Evolutionary conservation across 805 yeast genomes (phyloP), one percentile per base, ranked within the genome.

Genomic region (Candida tibetensis): DNA sequence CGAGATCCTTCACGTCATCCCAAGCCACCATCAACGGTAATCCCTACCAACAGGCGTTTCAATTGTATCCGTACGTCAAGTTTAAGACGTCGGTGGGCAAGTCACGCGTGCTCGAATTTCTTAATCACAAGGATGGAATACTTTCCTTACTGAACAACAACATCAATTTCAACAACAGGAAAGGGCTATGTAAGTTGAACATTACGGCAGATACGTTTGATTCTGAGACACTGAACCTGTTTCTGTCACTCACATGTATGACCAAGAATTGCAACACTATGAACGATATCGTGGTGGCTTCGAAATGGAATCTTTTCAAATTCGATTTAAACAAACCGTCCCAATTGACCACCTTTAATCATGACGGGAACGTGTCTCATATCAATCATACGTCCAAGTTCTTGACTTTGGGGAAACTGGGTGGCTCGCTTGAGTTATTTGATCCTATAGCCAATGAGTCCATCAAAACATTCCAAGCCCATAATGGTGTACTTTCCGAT

Each of bases 371-470:
- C 26, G 64, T 77, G 2, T 60, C 74, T 3, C 57, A 72, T 16
- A 60, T 84, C 57, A 68, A 73, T 23, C 59, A 57, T 42, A 52
- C 58, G 37, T 53, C 69, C 37, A 78, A 79, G 52, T 69, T 77
- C 37, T 62, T 82, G 26, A 71, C 81, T 0, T 51, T 84, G 21
- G 91, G 85, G 0, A 74, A 69, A 40, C 57, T 69, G 5, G 70
- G 76, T 41, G 93, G 90, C 2, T 54, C 75, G 1, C 58, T 85
- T 16, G 89, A 84, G 48, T 58, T 85, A 9, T 66, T 81, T 42
- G 91, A 85, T 48, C 78, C 84, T 2, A 62, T 58, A 17, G 54
- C 78, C 0, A 64, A 69, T 40, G 49, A 55, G 26, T 54, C 78
- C 2, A 62, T 82, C 5, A 74, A 76, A 44, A 60, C 76, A 0